phyloP scores from a whole-genome alignment of 1,284 basidiomycete species.

The Garcileccinum viscosum region DNA sequence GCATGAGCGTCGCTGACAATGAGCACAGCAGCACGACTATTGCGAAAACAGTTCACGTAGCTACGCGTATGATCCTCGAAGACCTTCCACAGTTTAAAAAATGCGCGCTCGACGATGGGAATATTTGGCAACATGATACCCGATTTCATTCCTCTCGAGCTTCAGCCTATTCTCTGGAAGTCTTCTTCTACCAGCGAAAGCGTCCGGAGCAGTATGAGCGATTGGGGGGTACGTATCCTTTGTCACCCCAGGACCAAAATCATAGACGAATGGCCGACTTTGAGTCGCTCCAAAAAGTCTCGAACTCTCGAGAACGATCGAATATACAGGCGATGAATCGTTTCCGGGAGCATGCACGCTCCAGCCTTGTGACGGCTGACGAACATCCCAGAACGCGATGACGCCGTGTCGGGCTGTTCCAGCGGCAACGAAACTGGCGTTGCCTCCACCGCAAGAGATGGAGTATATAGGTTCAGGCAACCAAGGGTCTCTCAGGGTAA shows the following conservation, averaged over 20 bases:
- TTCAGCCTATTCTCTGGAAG: conserved; percentile 50
- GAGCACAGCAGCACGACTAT: neutral
- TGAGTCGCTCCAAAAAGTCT: conserved; percentile 78
- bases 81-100: conserved; percentile 7
- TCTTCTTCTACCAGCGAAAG: conserved; percentile 20
- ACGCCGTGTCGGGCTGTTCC: conserved; percentile 77
- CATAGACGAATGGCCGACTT: conserved; percentile 74
- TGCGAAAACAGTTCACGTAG: neutral
- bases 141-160: conserved; percentile 45
- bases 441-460: conserved; percentile 71
- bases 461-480: conserved; percentile 75
- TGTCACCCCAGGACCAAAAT: conserved; percentile 72
- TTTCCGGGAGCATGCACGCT: conserved; percentile 78
- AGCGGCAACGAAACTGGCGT: conserved; percentile 67
- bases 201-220: conserved; percentile 23
- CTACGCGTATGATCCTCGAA: neutral
- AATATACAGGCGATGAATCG: conserved; percentile 76
- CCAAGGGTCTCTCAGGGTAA: conserved; percentile 69
- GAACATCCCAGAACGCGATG: conserved; percentile 79
- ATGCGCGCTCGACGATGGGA: conserved; percentile 34
- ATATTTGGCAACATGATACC: conserved; percentile 64
- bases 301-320: conserved; percentile 71
- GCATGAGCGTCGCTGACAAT: neutral
- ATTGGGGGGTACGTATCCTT: conserved; percentile 63
- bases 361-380: conserved; percentile 65